Evolutionary conservation across 192 early-diverging fungal species (phyloP).

Genomic region (Obelidium mucronatum): DNA sequence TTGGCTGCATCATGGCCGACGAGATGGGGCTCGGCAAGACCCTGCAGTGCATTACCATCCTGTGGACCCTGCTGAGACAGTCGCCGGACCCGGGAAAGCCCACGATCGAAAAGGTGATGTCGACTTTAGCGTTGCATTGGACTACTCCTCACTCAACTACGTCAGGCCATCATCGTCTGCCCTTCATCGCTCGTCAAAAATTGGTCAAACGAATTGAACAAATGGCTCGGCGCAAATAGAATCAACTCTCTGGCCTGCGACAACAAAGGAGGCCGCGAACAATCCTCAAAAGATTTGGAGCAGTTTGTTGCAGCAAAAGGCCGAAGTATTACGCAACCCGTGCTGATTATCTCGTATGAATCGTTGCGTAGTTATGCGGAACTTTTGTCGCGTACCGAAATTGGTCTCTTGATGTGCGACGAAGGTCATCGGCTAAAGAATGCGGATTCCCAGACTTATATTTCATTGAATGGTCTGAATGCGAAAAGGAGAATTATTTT

Average conservation of each 20-base stretch:
- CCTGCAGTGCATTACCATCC: constrained; percentile 79
- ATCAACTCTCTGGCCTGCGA: constrained; percentile 91
- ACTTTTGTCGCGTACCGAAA: constrained; percentile 78
- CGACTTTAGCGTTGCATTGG: not conserved
- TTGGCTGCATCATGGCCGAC: constrained; percentile 99
- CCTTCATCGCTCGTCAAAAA: constrained; percentile 94
- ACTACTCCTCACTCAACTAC: constrained; percentile 7
- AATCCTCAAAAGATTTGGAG: constrained; percentile 76
- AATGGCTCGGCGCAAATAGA: constrained; percentile 89
- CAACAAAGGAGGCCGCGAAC: constrained; percentile 87
- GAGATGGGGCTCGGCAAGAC: constrained; percentile 84
- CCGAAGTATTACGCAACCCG: constrained; percentile 84
- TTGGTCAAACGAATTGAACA: constrained; percentile 97
- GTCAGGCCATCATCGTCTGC: constrained; percentile 86
- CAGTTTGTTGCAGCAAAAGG: constrained; percentile 87
- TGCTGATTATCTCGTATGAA: constrained; percentile 98
- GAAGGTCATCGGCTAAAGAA: constrained; percentile 98
- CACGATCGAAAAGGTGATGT: constrained; percentile 85
- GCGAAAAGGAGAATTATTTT: constrained; percentile 93
- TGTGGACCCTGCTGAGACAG: constrained; percentile 98
- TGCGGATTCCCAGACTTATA: constrained; percentile 83
- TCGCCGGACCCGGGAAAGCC: constrained; percentile 87
- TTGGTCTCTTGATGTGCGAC: constrained; percentile 95
- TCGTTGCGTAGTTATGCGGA: constrained; percentile 83
- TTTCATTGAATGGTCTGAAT: constrained; percentile 81